Conservation (phyloP, 495 filamentous ascomycete species). For the Durotheca rogersii region DNA sequence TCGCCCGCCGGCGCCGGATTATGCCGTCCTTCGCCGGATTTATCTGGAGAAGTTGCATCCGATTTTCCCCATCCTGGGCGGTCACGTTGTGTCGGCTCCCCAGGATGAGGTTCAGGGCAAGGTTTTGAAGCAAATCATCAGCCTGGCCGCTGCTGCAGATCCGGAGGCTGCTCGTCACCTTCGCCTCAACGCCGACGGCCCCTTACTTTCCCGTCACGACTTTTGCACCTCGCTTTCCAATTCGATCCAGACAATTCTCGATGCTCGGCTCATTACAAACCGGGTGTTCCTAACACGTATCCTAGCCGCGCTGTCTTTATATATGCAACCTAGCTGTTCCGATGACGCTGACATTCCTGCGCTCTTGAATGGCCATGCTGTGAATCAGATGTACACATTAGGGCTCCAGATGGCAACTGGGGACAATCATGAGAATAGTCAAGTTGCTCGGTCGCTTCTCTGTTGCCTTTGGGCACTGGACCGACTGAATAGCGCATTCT, state of each 20-base stretch:
- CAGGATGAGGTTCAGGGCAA: constrained; percentile 34
- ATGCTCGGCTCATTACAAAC: constrained; percentile 36
- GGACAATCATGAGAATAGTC: constrained; percentile 28
- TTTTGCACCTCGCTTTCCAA: constrained; percentile 42
- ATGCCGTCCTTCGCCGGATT: constrained; percentile 40
- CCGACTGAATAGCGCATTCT: constrained; percentile 61
- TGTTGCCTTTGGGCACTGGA: constrained; percentile 70
- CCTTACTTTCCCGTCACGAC: constrained; percentile 35
- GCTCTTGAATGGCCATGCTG: constrained; percentile 36
- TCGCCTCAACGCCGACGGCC: constrained; percentile 27
- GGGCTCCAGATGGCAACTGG: constrained; percentile 59
- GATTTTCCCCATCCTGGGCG: constrained; percentile 51
- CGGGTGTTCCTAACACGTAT: constrained; percentile 36
- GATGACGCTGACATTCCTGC: constrained; percentile 38
- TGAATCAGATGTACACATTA: constrained; percentile 64
- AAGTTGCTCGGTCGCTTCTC: constrained; percentile 50
- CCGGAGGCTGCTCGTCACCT: constrained; percentile 40
- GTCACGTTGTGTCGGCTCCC: not conserved
- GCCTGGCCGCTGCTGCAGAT: constrained; percentile 52
- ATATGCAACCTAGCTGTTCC: constrained; percentile 35
- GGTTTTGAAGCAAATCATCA: constrained; percentile 48
- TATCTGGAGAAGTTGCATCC: constrained; percentile 51
- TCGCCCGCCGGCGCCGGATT: constrained; percentile 35
- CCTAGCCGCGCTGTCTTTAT: constrained; percentile 36
- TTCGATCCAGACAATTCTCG: constrained; percentile 35